Conservation (phyloP, 805 yeast genomes). For the Isabelozyma heimii region DNA sequence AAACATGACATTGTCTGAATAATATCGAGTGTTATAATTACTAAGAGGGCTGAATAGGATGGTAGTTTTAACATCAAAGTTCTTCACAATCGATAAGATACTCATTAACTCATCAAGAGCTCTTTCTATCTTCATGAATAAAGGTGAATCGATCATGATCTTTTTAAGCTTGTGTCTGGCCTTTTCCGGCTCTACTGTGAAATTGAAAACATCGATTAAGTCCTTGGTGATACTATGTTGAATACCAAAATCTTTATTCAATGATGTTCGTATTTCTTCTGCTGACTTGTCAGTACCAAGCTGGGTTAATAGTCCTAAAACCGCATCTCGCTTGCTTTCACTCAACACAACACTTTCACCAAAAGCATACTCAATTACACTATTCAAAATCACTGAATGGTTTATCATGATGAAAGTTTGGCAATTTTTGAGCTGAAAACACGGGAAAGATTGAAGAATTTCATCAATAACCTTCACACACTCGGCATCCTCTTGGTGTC, state of each 20-base stretch:
- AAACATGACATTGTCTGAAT: constrained; percentile 81
- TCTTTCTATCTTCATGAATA: constrained; percentile 56
- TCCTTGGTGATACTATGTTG: constrained; percentile 79
- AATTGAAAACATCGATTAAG: constrained; percentile 70
- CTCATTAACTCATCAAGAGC: constrained; percentile 60
- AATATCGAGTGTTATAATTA: constrained; percentile 78
- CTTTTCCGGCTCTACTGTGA: constrained; percentile 63
- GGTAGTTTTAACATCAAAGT: constrained; percentile 57
- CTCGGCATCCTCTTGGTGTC: constrained; percentile 79
- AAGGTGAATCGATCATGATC: constrained; percentile 72
- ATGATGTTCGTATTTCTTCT: constrained; percentile 48
- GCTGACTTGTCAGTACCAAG: constrained; percentile 66
- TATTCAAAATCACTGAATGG: constrained; percentile 76
- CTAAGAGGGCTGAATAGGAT: constrained; percentile 76
- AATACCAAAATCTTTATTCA: constrained; percentile 59
- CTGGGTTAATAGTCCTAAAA: constrained; percentile 71
- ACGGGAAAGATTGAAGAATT: constrained; percentile 62
- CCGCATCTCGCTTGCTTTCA: constrained; percentile 54
- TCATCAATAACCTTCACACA: constrained; percentile 81
- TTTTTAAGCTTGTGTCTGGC: constrained; percentile 64
- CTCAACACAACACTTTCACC: constrained; percentile 72
- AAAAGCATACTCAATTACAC: constrained; percentile 63
- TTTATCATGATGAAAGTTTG: constrained; percentile 64
- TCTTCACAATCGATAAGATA: constrained; percentile 52
- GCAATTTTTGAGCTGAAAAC: constrained; percentile 48